Conservation (phyloP, 495 filamentous ascomycete genomes). For the Podospora australis region DNA sequence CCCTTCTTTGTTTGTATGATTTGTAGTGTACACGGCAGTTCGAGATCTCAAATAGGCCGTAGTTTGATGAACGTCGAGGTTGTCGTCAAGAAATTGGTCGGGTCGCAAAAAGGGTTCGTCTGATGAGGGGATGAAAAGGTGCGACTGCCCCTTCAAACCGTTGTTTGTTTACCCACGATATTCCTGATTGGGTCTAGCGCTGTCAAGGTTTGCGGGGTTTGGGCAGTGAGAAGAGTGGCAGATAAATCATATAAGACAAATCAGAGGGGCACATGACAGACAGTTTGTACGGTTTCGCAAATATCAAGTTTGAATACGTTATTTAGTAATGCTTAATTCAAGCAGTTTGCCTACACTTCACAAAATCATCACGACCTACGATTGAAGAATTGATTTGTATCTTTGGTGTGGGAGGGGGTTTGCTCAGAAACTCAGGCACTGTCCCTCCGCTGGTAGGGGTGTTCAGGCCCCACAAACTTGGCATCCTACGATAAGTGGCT, state of each 20-base stretch:
- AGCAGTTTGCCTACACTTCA: too few relatives aligned
- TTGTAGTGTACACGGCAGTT: neutral
- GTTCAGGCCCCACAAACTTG: neutral
- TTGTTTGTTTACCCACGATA: conserved; percentile 22
- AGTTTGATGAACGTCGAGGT: neutral
- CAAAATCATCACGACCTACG: too few relatives aligned
- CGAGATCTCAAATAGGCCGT: neutral
- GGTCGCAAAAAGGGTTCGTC: neutral
- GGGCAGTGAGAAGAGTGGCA: neutral
- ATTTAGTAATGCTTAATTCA: too few relatives aligned
- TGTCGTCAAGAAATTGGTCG: neutral
- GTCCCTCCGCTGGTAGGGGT: too few relatives aligned
- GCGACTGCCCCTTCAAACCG: conserved; percentile 1
- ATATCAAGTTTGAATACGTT: too few relatives aligned
- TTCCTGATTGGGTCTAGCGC: conserved; percentile 18
- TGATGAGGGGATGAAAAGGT: neutral
- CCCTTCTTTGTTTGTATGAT: neutral
- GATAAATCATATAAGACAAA: too few relatives aligned
- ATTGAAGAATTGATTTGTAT: too few relatives aligned
- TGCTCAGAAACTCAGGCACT: too few relatives aligned
- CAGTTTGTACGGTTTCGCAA: too few relatives aligned
- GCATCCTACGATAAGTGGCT: conserved; percentile 14
- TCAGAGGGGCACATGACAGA: too few relatives aligned
- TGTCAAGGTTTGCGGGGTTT: conserved; percentile 12
- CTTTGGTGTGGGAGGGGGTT: too few relatives aligned